phyloP scores from a whole-genome alignment of 179 eudicot species.

The Patellifolia procumbens region DNA sequence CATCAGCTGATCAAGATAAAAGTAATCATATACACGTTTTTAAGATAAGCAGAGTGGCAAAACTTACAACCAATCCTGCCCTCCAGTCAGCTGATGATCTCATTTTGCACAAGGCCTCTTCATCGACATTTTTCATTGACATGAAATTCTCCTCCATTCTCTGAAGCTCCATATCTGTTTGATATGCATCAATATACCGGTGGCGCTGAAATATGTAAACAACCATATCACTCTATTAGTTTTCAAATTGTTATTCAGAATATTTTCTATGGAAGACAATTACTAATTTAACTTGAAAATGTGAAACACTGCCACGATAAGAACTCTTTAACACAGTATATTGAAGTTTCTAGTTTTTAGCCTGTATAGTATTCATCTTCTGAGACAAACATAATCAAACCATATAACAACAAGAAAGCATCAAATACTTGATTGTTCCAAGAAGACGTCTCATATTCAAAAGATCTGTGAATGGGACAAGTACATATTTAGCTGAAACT shows the following conservation, averaged over 20 bases:
- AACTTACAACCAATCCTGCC: constrained; percentile 88
- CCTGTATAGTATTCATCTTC: not conserved
- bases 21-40: not conserved
- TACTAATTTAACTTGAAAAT: not conserved
- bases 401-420: not conserved
- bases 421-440: not conserved
- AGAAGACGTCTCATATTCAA: not conserved
- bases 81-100: constrained; percentile 69
- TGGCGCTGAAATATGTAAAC: constrained; percentile 55
- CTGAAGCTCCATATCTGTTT: constrained; percentile 66
- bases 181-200: constrained; percentile 80
- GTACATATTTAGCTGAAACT: not conserved
- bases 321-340: too few species aligned
- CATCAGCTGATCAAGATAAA: constrained; percentile 4
- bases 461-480: not conserved
- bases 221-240: not conserved
- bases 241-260: not conserved
- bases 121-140: constrained; percentile 49
- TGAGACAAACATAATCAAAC: constrained; percentile 3
- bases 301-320: not conserved
- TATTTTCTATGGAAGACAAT: not conserved
- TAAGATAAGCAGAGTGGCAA: not conserved
- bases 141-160: constrained; percentile 65
- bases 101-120: constrained; percentile 48
- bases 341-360: not conserved